Conservation (phyloP, 2,329 filamentous ascomycete genomes). For the Tolypocladium sp. region DNA sequence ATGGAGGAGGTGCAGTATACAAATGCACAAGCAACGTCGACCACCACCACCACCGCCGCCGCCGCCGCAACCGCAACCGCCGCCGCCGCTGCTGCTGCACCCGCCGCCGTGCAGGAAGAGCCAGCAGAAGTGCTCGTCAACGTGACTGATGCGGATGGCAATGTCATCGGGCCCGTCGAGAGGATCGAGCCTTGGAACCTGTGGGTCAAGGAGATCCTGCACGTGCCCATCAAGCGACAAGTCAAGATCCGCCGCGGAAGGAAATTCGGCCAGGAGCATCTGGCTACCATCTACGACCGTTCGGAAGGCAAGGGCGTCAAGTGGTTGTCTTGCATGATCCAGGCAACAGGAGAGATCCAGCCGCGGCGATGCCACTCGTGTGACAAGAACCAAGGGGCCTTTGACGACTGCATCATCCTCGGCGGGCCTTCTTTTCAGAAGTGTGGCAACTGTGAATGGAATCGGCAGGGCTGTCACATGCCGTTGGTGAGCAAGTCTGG, state of each 20-base stretch:
- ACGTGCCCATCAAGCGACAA: conserved; percentile 25
- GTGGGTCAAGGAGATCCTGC: conserved; percentile 27
- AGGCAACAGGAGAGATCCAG: conserved; percentile 36
- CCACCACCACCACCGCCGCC: conserved; percentile 3
- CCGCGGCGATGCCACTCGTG: conserved; percentile 30
- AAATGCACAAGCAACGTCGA: not conserved
- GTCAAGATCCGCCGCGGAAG: conserved; percentile 32
- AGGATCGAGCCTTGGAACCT: conserved; percentile 28
- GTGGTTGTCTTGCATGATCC: conserved; percentile 40
- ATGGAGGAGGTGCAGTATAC: conserved; percentile 12
- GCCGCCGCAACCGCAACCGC: not conserved
- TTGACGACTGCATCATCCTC: conserved; percentile 34
- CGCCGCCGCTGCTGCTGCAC: not conserved
- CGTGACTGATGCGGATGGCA: conserved; percentile 27
- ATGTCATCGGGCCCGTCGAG: conserved; percentile 26
- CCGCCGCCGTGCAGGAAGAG: not conserved
- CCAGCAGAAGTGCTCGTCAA: conserved; percentile 18
- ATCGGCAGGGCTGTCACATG: conserved; percentile 26
- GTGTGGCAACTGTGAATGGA: conserved; percentile 45
- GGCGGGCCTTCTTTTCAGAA: conserved; percentile 31
- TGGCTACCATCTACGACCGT: conserved; percentile 31
- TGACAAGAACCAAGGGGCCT: conserved; percentile 31
- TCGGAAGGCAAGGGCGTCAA: conserved; percentile 32
- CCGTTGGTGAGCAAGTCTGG: conserved; percentile 1
- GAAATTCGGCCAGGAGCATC: conserved; percentile 28